These are phyloP conservation scores for Thielaviopsis ethacetica DNA, from an alignment of 2,329 filamentous ascomycete species.

Conservation along the genomic window DNA sequence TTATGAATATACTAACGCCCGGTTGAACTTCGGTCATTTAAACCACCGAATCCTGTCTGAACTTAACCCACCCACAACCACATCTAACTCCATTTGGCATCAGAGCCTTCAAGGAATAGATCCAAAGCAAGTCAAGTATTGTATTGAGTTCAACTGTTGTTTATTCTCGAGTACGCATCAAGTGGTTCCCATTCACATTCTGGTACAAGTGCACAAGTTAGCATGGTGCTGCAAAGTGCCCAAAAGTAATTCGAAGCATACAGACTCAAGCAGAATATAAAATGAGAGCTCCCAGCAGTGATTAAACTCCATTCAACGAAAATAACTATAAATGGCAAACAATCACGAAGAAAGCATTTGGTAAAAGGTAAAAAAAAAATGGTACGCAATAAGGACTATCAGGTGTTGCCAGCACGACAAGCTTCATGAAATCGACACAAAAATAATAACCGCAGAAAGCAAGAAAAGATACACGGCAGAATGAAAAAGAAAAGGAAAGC, in stretches of 20 bases:
- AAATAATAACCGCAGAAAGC: neutral
- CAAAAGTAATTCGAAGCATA: neutral
- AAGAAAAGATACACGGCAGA: neutral
- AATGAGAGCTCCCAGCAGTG: neutral
- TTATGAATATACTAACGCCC: no score
- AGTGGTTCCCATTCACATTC: no score
- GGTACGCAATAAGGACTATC: neutral
- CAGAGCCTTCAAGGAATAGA: no score
- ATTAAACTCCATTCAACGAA: neutral
- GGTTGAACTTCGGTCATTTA: no score
- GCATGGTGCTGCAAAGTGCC: neutral
- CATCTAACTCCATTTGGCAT: no score
- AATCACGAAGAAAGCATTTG: neutral
- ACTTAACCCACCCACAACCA: no score
- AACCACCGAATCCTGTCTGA: no score
- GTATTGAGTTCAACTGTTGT: no score
- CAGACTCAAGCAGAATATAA: neutral
- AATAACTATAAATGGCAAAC: neutral
- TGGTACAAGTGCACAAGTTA: neutral
- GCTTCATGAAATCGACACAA: neutral
- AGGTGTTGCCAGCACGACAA: neutral
- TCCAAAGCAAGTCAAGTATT: no score
- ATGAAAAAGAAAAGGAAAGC: neutral
- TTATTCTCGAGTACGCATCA: no score
- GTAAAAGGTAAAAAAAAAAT: neutral